Base-by-base conservation (phyloP, 768 basidiomycete species). In the Nidularia pulvinata region DNA sequence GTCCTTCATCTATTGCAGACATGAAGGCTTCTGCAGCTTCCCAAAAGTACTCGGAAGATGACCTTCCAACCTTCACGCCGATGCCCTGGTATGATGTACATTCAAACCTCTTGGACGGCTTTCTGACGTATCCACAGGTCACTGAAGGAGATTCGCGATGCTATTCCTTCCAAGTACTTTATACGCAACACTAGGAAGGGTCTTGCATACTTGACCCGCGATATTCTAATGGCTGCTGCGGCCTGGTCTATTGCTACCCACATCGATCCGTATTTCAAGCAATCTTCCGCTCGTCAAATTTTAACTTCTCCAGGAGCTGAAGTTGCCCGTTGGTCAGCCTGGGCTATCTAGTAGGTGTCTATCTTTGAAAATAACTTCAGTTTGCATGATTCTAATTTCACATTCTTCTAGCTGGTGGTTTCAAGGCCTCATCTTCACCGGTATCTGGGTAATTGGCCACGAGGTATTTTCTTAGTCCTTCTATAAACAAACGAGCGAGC, bases 391-490 rank as follows among this genome's bases (percentile, higher is more conserved):
- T 49, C 13, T 16, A 47, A 51, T 19, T 19, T 16, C 30, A 7
- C 7, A 37, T 43, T 36, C 7, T 37, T 43, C 48, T 50, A 25
- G 80, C 59, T 84, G 82, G 80, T 84, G 81, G 82, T 81, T 82
- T 61, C 82, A 84, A 63, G 81, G 81, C 13, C 71, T 83, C n/a
- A 75, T 80, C 33, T 78, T 83, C 54, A 81, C 81, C 4, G 82
- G 81, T 6, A 72, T 83, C 37, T 84, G 81, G 81, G 80, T 83
- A 33, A 81, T 84, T 44, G 82, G 82, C 16, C 82, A 84, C 55
- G 82, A 84, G 65, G 80, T 79, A 16, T 43, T 37, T 36, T 11
- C 11, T n/a, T n/a, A 22, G 5, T 42, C 9, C 37, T 3, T 37
- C 2, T 51, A 13, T 11, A 32, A 44, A 25, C 4, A 9, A 11